Evolutionary conservation across 805 yeast genomes (phyloP).

Genomic region (Lipomyces sp.): DNA sequence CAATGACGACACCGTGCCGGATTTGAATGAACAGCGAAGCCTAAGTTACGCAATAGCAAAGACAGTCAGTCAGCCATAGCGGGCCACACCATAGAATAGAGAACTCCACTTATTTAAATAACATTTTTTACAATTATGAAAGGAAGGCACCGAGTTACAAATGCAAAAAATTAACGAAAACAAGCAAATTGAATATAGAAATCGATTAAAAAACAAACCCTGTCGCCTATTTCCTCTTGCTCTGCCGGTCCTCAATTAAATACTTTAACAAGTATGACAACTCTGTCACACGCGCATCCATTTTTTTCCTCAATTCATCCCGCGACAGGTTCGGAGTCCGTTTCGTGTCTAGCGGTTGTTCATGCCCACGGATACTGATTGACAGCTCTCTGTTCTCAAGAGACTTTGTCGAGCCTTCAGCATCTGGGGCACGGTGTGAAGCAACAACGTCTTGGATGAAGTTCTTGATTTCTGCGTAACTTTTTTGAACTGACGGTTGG

Average conservation of each 20-base stretch:
- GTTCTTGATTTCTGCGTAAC: constrained; percentile 2
- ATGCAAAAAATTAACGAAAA: no score
- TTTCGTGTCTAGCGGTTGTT: constrained; percentile 7
- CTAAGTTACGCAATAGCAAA: no score
- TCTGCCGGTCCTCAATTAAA: constrained; percentile 6
- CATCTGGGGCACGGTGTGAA: not conserved
- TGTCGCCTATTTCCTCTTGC: no score
- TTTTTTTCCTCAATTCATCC: constrained; percentile 10
- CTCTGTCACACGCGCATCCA: constrained; percentile 15
- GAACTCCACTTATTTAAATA: no score
- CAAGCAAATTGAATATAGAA: no score
- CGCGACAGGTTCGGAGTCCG: constrained; percentile 4
- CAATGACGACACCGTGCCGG: no score
- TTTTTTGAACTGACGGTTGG: constrained; percentile 18
- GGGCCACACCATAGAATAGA: no score
- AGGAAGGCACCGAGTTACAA: no score
- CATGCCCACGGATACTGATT: constrained; percentile 10
- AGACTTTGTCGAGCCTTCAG: constrained; percentile 1
- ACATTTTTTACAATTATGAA: no score
- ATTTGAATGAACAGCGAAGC: no score
- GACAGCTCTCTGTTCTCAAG: constrained; percentile 2
- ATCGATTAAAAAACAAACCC: no score
- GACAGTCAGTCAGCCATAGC: no score
- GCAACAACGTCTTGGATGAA: constrained; percentile 14
- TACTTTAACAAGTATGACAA: constrained; percentile 7